Conservation (phyloP, 768 basidiomycete species). For the Trametes elegans region DNA sequence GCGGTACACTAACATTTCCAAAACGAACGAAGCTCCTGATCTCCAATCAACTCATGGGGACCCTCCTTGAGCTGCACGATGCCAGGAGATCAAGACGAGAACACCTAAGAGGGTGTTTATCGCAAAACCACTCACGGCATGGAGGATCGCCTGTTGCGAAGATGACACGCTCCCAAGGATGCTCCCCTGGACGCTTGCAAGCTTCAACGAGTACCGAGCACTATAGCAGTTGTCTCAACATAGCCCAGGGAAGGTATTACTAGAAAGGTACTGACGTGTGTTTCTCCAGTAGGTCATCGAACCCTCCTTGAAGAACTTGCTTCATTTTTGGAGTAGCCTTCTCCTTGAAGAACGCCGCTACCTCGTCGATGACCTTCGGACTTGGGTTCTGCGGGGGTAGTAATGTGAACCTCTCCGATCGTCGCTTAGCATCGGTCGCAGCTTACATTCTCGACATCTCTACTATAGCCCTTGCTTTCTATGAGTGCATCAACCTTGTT, state of each 20-base stretch:
- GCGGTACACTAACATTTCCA: constrained; percentile 7
- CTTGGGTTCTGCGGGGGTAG: constrained; percentile 1
- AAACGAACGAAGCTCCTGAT: neutral
- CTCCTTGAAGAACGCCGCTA: neutral
- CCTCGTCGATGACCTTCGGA: neutral
- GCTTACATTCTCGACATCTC: neutral
- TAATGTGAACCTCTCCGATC: neutral
- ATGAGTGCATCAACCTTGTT: neutral
- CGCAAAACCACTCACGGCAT: neutral
- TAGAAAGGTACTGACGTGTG: constrained; percentile 3
- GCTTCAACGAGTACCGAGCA: constrained; percentile 2
- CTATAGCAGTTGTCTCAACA: neutral
- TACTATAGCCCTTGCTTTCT: neutral
- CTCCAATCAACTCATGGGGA: constrained; percentile 3
- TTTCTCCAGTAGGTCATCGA: constrained; percentile 2
- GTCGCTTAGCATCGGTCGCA: neutral
- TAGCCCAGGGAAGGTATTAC: too few species aligned
- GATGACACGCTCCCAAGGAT: neutral
- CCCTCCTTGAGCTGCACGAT: constrained; percentile 8
- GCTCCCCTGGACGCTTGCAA: neutral
- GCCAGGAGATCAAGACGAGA: too few species aligned
- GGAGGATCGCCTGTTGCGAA: neutral
- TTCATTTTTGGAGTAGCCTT: constrained; percentile 1
- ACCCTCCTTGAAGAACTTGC: constrained; percentile 1
- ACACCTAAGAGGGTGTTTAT: neutral